phyloP scores from a whole-genome alignment of 148 eudicot species.

The Nepenthes mirabilis region DNA sequence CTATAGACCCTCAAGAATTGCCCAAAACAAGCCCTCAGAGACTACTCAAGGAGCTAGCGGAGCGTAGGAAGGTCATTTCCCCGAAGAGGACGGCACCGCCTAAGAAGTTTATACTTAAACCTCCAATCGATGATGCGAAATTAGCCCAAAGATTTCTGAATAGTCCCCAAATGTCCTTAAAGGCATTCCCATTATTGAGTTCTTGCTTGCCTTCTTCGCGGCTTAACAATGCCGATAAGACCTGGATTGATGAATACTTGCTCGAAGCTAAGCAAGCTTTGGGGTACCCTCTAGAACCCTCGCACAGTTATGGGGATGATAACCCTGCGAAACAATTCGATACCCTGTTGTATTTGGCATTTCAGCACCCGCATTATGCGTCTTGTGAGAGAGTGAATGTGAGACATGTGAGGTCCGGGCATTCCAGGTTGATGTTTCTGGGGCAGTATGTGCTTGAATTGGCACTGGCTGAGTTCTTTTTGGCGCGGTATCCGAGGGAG shows the following conservation, averaged over 20 bases:
- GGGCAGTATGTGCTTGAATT: constrained; percentile 84
- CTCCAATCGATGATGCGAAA: constrained; percentile 73
- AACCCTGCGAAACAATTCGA: constrained; percentile 94
- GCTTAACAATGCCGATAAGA: constrained; percentile 49
- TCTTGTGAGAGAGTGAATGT: constrained; percentile 64
- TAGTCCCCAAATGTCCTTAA: constrained; percentile 80
- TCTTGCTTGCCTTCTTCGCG: constrained; percentile 70
- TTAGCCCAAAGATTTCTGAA: constrained; percentile 69
- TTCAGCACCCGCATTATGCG: constrained; percentile 74
- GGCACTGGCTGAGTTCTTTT: constrained; percentile 82
- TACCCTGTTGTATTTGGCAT: constrained; percentile 72
- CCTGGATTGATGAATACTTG: constrained; percentile 88
- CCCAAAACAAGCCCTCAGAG: constrained; percentile 81
- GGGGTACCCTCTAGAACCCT: constrained; percentile 80
- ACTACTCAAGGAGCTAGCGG: constrained; percentile 68
- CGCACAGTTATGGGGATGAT: constrained; percentile 57
- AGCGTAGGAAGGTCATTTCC: constrained; percentile 53
- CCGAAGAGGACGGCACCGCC: constrained; percentile 67
- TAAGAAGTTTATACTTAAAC: constrained; percentile 67
- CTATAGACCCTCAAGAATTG: constrained; percentile 44
- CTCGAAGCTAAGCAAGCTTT: constrained; percentile 88
- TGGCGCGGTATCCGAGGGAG: constrained; percentile 84
- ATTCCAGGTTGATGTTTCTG: constrained; percentile 74
- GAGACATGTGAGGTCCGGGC: constrained; percentile 71
- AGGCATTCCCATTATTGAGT: constrained; percentile 72